A percentile compares a stretch with the other conserved stretches of the same genome.
These are phyloP conservation scores for Pseudogymnoascus sp. DNA, from an alignment of 2,329 filamentous ascomycete species.

Conservation along the genomic window DNA sequence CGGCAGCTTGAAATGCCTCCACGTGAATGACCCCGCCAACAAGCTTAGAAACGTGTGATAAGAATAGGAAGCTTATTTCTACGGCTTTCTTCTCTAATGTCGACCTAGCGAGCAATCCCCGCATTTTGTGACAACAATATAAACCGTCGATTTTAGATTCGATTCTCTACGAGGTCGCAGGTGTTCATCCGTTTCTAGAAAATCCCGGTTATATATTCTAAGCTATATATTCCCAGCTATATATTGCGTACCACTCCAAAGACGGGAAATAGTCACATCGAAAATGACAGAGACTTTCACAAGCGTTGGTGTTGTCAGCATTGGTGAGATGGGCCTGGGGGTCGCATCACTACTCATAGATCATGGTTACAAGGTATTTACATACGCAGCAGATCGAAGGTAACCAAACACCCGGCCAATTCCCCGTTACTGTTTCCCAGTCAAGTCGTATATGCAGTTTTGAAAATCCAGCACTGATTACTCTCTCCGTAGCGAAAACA, in stretches of 20 bases:
- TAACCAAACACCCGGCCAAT: constrained; percentile 7
- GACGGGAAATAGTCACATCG: neutral
- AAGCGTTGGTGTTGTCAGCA: constrained; percentile 48
- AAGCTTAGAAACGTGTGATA: neutral
- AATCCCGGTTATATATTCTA: too few species aligned
- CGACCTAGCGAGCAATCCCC: neutral
- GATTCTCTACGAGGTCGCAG: neutral
- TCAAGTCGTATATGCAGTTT: neutral
- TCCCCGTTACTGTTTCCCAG: neutral
- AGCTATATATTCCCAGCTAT: too few species aligned
- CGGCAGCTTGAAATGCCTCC: neutral
- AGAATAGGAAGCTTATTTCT: neutral
- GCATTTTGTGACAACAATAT: neutral
- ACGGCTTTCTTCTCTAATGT: neutral
- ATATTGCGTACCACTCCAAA: neutral
- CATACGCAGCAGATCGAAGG: constrained; percentile 48
- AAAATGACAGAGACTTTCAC: neutral
- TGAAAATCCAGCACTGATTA: neutral
- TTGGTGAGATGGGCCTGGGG: constrained; percentile 57
- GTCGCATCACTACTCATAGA: constrained; percentile 48
- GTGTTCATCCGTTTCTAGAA: neutral
- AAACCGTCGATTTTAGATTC: neutral
- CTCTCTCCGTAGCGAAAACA: constrained; percentile 11
- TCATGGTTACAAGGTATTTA: constrained; percentile 47
- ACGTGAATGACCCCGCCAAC: neutral